These are phyloP conservation scores for Coniochaeta sp. DNA, from an alignment of 2,329 filamentous ascomycete species.

Conservation along the genomic window DNA sequence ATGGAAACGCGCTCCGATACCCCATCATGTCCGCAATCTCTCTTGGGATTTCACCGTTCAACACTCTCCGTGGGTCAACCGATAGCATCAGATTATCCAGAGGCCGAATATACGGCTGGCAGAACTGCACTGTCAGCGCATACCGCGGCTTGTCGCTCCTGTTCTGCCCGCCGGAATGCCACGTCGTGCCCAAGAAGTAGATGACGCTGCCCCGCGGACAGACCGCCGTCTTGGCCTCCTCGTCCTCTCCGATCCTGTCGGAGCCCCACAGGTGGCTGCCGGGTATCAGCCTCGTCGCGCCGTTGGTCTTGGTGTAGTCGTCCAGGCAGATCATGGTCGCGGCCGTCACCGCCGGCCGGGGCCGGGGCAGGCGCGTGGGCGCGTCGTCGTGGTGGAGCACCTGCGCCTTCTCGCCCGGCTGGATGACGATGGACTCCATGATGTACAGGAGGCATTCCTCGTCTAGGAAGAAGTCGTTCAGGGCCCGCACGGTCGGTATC, in stretches of 20 bases:
- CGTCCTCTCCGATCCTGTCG: constrained; percentile 13
- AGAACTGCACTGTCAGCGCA: constrained; percentile 31
- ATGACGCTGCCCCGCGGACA: constrained; percentile 27
- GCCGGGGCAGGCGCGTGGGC: constrained; percentile 23
- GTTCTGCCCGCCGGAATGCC: constrained; percentile 26
- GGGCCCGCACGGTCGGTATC: constrained; percentile 23
- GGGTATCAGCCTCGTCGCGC: constrained; percentile 26
- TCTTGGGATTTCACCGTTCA: constrained; percentile 5
- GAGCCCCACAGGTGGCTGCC: constrained; percentile 25
- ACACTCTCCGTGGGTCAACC: constrained; percentile 14
- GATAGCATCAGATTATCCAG: constrained; percentile 27
- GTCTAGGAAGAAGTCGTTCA: constrained; percentile 32
- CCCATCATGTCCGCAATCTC: constrained; percentile 9
- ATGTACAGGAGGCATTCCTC: constrained; percentile 24
- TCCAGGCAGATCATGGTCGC: constrained; percentile 19
- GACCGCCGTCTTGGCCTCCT: constrained; percentile 22
- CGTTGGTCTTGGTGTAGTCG: constrained; percentile 22
- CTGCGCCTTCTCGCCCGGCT: constrained; percentile 28
- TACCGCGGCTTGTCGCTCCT: constrained; percentile 17
- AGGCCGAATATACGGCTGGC: constrained; percentile 30
- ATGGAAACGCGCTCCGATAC: constrained; percentile 7
- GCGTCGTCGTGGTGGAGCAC: constrained; percentile 25
- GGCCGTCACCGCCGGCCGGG: constrained; percentile 23
- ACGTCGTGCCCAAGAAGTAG: constrained; percentile 25
- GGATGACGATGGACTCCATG: constrained; percentile 29